Evolutionary conservation across 2,329 filamentous ascomycete species (phyloP), one percentile per base, ranked within the genome.

Genomic region (Nemania serpens): DNA sequence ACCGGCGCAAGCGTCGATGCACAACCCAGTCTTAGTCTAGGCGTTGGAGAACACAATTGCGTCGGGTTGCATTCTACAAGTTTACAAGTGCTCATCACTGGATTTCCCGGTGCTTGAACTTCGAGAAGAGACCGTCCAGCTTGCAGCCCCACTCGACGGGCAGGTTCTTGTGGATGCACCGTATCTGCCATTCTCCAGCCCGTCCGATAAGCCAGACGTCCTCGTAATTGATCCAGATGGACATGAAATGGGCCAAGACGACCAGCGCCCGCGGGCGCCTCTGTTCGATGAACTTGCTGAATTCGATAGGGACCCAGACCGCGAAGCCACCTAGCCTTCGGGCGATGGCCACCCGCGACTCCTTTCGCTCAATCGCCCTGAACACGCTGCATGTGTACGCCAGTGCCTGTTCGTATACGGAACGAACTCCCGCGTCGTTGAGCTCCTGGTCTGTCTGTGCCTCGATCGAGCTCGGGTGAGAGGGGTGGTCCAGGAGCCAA

Each of bases 201-300:
- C 65, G 66, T 17, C 75, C 75, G 34, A 77, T 69, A 62, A 76
- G 68, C 75, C 75, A 77, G 42, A 75, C 55, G 56, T 74, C 63
- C 15, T 74, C 71, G 34, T 72, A 73, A 4, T 71, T 66, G 2
- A 78, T 57, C 75, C 75, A 77, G 10, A 76, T 59, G 15, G 74
- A 59, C 73, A 77, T 76, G 64, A 76, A 77, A 52, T 76, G 74
- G 2, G 76, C 75, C n/a, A 77, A 56, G 7, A 75, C 65, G 12
- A 77, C 74, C 55, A 77, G 66, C 12, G 75, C 75, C 10, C 76
- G 70, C 1, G 75, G 75, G 17, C 75, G 68, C 18, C 72, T 68
- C 66, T 77, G 70, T 34, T 70, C 68, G 46, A 76, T 65, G 55
- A 74, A 75, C 42, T 67, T 69, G 45, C 70, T 70, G 49, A 76